These are phyloP conservation scores for Pestalotiopsis sp. DNA, from an alignment of 2,329 filamentous ascomycete species.

Conservation along the genomic window DNA sequence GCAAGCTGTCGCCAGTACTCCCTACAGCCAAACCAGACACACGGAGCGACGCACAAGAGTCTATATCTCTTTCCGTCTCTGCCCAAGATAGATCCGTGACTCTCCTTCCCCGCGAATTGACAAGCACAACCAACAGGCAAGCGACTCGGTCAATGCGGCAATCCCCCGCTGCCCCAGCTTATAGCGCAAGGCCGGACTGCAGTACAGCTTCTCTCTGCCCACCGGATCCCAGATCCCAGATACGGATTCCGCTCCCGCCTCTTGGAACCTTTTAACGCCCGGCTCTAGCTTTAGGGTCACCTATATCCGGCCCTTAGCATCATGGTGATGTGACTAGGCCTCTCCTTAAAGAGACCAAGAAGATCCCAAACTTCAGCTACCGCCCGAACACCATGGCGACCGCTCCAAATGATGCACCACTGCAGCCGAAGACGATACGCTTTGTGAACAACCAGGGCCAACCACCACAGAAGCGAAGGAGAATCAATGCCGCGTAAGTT, in stretches of 20 bases:
- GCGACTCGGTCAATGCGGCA: neutral
- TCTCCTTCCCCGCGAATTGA: neutral
- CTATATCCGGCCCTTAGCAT: slow-evolving; percentile 1
- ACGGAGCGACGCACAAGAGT: neutral
- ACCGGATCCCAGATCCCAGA: neutral
- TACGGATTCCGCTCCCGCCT: neutral
- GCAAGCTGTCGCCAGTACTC: neutral
- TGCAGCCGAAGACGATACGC: slow-evolving; percentile 65
- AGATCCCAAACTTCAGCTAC: neutral
- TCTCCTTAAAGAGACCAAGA: neutral
- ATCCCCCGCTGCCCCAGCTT: neutral
- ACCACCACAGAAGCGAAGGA: slow-evolving; percentile 76
- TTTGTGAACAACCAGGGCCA: slow-evolving; percentile 85
- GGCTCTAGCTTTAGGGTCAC: neutral
- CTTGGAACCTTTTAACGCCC: neutral
- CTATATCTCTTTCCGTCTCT: neutral
- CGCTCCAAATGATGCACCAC: slow-evolving; percentile 42
- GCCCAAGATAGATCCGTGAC: neutral
- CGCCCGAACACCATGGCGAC: slow-evolving; percentile 44
- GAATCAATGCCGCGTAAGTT: slow-evolving; percentile 77
- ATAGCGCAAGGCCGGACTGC: neutral
- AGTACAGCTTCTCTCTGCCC: neutral
- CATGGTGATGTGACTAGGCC: slow-evolving; percentile 11
- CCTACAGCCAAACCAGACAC: neutral
- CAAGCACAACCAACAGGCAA: neutral